Evolutionary conservation across 495 filamentous ascomycete species (phyloP).

Genomic region (Oleoguttula mirabilis): DNA sequence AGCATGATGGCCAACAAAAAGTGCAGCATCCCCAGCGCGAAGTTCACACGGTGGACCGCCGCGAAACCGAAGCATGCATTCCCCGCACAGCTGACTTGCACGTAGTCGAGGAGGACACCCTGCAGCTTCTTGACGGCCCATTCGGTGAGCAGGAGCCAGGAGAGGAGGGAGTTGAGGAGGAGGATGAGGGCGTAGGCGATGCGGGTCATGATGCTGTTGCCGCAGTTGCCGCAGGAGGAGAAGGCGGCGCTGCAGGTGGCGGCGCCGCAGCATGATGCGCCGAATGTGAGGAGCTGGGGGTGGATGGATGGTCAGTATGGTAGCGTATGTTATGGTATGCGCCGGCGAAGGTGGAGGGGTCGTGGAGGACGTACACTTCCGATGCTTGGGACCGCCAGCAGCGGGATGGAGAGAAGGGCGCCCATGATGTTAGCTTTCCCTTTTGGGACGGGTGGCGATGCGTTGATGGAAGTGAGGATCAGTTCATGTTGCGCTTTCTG

Average conservation of each 20-base stretch:
- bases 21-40: conserved; percentile 90
- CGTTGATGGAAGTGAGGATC: too few relatives aligned
- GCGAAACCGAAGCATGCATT: conserved; percentile 92
- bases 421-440: conserved; percentile 69
- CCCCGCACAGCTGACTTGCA: conserved; percentile 80
- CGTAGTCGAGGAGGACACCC: conserved; percentile 83
- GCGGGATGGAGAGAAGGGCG: conserved; percentile 75
- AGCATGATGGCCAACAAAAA: conserved; percentile 70
- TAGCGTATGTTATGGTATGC: conserved; percentile 14
- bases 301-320: background rate
- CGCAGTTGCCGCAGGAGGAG: conserved; percentile 89
- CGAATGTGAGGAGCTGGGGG: conserved; percentile 58
- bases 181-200: conserved; percentile 96
- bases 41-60: conserved; percentile 94
- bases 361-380: conserved; percentile 50
- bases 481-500: too few relatives aligned
- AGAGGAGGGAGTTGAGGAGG: conserved; percentile 86
- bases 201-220: conserved; percentile 91
- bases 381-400: conserved; percentile 75
- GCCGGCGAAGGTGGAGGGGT: background rate
- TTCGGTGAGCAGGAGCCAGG: conserved; percentile 98
- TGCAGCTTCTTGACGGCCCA: conserved; percentile 96
- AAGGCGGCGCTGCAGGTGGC: conserved; percentile 85
- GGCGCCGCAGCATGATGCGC: conserved; percentile 77
- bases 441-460: too few relatives aligned